Evolutionary conservation across 1,284 basidiomycete species (phyloP), one percentile per base, ranked within the genome.

Genomic region (Marasmius oreades): DNA sequence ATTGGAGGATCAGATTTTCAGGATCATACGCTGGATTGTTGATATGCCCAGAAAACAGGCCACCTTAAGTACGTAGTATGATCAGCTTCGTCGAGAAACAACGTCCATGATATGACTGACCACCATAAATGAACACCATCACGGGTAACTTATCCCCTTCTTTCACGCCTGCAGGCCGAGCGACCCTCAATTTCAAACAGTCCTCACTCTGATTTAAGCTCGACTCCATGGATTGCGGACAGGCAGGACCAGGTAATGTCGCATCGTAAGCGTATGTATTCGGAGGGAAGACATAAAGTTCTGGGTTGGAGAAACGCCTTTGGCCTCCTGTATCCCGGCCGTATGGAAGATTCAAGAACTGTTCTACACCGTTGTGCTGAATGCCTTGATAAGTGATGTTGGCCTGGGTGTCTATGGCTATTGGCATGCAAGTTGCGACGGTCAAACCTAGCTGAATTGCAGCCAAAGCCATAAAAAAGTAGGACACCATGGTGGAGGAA

Each of bases 101-200:
- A n/a, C n/a, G n/a, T n/a, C n/a, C n/a, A n/a, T n/a, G 1, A 14
- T 31, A 18, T 34, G 14, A 33, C 51, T 42, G 22, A 53, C 52
- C 52, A 33, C 52, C 52, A 34, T 53, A 53, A 8, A 53, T 46
- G 23, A 37, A 53, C 16, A 53, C 52, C 39, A 53, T 45, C 11
- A 53, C 52, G 16, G 52, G 52, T 16, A 53, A 22, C 28, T 31
- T 46, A 10, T 53, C 37, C 39, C 28, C 42, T 33, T 20, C 52
- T 34, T 43, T 23, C n/a, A 33, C 28, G 5, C 52, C 52, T 20
- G 18, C 20, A 11, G 52, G 52, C 31, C 52, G 23, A 11, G 42
- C 52, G 5, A 53, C 52, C 24, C 24, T 53, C 42, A 53, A 31
- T 11, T 24, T 53, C 42, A 53, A 34, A 44, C 52, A 53, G 20